Conservation (phyloP, 75 land plant species). For the Pseudotsuga menziesii region DNA sequence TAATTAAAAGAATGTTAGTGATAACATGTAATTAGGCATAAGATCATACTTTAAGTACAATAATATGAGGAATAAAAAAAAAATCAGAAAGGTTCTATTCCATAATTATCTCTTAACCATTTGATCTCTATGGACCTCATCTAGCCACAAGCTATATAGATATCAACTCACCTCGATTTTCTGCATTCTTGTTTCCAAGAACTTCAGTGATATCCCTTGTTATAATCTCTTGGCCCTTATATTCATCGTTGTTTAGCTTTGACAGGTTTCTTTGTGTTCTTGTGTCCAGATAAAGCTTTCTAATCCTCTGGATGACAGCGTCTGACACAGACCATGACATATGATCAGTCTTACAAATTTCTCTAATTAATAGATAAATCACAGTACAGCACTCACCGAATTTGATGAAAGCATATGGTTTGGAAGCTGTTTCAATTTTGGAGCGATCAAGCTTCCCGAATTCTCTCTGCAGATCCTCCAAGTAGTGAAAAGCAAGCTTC, state of each 20-base stretch:
- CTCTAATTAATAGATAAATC: too few relatives aligned
- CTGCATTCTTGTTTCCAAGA: slow-evolving; percentile 2
- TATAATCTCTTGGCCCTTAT: slow-evolving; percentile 23
- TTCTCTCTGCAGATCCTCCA: slow-evolving; percentile 36
- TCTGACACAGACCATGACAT: too few relatives aligned
- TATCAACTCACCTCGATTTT: too few relatives aligned
- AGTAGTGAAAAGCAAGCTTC: slow-evolving; percentile 38
- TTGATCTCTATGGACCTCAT: too few relatives aligned
- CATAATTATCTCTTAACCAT: too few relatives aligned
- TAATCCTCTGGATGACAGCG: slow-evolving; percentile 27
- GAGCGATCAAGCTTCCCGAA: slow-evolving; percentile 25
- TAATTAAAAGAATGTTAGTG: too few relatives aligned
- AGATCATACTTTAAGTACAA: too few relatives aligned
- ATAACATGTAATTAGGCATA: too few relatives aligned
- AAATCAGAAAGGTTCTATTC: too few relatives aligned
- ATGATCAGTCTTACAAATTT: too few relatives aligned
- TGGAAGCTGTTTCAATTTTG: slow-evolving; percentile 24
- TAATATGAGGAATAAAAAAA: too few relatives aligned
- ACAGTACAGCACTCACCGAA: slow-evolving; percentile 41
- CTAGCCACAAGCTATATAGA: too few relatives aligned
- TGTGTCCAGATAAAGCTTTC: slow-evolving; percentile 41
- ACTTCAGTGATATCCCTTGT: slow-evolving; percentile 12
- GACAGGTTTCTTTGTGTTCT: slow-evolving; percentile 43
- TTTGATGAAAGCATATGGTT: slow-evolving; percentile 36
- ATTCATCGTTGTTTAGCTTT: slow-evolving; percentile 24